Percentiles rank a stretch among this genome's conserved stretches.
Conservation (phyloP, 2,329 filamentous ascomycete species). For the Arthrinium phaeospermum region DNA sequence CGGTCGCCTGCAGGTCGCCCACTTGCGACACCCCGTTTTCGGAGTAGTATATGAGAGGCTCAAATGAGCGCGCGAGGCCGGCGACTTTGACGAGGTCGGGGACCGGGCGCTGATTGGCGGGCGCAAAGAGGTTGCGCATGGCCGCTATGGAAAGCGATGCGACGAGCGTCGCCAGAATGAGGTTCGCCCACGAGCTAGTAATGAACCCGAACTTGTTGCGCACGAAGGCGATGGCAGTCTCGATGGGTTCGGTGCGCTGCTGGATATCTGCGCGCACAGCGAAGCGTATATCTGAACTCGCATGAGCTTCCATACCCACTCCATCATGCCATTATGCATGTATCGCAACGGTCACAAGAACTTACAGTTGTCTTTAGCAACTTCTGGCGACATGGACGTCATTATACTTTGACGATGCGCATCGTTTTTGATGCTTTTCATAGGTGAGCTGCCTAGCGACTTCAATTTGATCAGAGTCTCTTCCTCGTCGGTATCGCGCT, state of each 20-base stretch:
- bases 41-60: constrained; percentile 93
- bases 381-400: constrained; percentile 36
- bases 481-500: constrained; percentile 41
- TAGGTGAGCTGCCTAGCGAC: constrained; percentile 34
- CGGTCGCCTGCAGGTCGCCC: constrained; percentile 86
- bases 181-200: constrained; percentile 73
- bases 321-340: background rate
- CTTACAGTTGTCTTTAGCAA: constrained; percentile 58
- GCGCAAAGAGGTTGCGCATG: constrained; percentile 70
- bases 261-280: constrained; percentile 86
- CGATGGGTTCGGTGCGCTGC: constrained; percentile 84
- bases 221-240: constrained; percentile 70
- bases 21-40: constrained; percentile 88
- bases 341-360: constrained; percentile 23
- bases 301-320: constrained; percentile 27
- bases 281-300: constrained; percentile 78
- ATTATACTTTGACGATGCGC: constrained; percentile 36
- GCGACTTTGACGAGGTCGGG: constrained; percentile 92
- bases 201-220: constrained; percentile 63
- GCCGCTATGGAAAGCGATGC: constrained; percentile 69
- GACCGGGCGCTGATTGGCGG: constrained; percentile 68
- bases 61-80: constrained; percentile 86
- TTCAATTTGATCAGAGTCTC: constrained; percentile 47
- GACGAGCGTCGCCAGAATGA: constrained; percentile 66
- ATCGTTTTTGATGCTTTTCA: constrained; percentile 29